Evolutionary conservation across 148 eudicot species (phyloP).

Genomic region (Cornus florida): DNA sequence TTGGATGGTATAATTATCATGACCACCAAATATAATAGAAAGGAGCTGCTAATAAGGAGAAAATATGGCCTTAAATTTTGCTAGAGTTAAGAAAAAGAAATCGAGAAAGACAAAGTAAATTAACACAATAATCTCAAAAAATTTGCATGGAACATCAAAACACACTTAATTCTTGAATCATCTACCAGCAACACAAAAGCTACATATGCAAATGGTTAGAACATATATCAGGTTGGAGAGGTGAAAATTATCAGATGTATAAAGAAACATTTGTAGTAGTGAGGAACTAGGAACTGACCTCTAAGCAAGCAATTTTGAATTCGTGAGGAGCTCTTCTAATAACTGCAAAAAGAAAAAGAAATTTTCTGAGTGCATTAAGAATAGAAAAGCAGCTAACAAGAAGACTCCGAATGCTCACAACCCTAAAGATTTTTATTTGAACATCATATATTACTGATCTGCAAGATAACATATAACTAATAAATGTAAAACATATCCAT

Average conservation of each 20-base stretch:
- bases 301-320: conserved; percentile 94
- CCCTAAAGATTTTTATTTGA: background rate
- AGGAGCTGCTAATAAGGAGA: background rate
- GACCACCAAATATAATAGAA: too few species aligned
- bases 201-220: too few species aligned
- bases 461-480: too few species aligned
- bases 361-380: background rate
- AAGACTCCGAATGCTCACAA: background rate
- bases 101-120: background rate
- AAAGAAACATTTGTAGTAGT: background rate
- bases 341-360: conserved; percentile 46
- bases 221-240: background rate
- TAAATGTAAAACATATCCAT: background rate
- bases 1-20: too few species aligned
- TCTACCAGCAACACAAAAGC: background rate
- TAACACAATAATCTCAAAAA: background rate
- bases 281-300: conserved; percentile 49
- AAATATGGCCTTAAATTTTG: background rate
- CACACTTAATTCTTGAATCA: background rate
- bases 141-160: background rate
- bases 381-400: background rate
- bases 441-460: too few species aligned
- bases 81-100: background rate
- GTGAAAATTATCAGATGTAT: background rate
- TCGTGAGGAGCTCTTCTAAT: conserved; percentile 99